Evolutionary conservation across 768 basidiomycete species (phyloP), one percentile per base, ranked within the genome.

Genomic region (Suillus sp.): DNA sequence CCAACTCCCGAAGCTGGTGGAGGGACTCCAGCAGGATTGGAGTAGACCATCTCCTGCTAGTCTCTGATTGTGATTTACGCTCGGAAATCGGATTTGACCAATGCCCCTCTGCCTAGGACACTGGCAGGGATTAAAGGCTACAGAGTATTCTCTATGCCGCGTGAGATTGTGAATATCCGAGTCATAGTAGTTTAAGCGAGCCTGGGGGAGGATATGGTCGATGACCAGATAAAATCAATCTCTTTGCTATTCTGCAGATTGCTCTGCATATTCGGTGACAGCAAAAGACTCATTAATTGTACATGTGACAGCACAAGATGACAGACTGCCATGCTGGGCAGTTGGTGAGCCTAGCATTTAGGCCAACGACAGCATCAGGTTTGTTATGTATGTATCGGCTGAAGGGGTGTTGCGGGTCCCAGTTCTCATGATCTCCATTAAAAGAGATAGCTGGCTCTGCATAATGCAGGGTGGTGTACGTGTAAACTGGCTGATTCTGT

Each of bases 311-410:
- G 47, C 73, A 77, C 37, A 72, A 48, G 62, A 79, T 70, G 51
- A 77, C 78, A 32, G 69, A 67, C 2, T 66, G 55, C 81, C 82
- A 83, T 20, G 72, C 67, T 7, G 59, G 63, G 64, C 79, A 80
- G 38, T 73, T 66, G 35, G 70, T 69, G 27, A 81, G 66, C 34
- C 78, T 80, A 1, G 80, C 79, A 64, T 81, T 79, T 53, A 74
- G 69, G 2, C 73, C 80, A 40, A 84, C 66, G 59, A 84, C 69
- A 22, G 77, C 82, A 64, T 84, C 78, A 1, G 83, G 79, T 32
- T 66, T 53, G 43, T 61, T 63, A 27, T 68, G 53, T 27, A 42
- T 63, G 25, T 67, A 56, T 27, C 35, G 47, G 14, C 70, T 45
- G 34, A 72, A 66, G 11, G 47, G 38, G 38, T 70, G 67, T 48